Base-by-base conservation (phyloP, 1,284 basidiomycete genomes). In the Rhodotorula mucilaginosa region DNA sequence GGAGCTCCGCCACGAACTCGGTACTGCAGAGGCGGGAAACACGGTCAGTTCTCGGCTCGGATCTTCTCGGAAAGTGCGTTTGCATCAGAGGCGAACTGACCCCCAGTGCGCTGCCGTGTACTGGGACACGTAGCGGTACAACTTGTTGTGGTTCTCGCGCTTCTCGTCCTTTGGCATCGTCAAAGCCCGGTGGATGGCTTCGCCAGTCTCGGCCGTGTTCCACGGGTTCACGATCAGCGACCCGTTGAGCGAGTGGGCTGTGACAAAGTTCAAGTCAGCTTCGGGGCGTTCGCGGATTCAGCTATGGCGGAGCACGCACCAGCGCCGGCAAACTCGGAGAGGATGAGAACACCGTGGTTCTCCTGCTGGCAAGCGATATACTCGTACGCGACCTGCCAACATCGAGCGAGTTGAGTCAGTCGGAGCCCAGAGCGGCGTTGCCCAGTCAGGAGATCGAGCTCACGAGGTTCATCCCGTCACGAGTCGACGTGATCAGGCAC, bases 401-500 rank as follows among this genome's bases (percentile, higher is more conserved):
- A 49, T 21, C 62, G 48, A 52, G 64, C 47, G 7, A 13, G 39
- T 44, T 52, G 21, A 23, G 34, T 10, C 34, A 56, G 64, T 21
- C 16, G 12, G 26, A 5, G 23, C 51, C 46, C 59, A 61, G 12
- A 52, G 49, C 52, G 61, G 54, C 4, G 34, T 6, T 18, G 31
- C 61, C 6, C n/a, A 16, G n/a, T 2, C 47, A 57, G 31, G 31
- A 34, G 49, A 39, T 29, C 31, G 51, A 19, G 19, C 89, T 78
- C 78, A 95, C 95, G 80, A 99, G 84, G 82, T 99, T 99, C 97
- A 99, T 99, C 58, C 96, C 96, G 79, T 99, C 96, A 59, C 96
- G 85, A 13, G 97, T 99, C 79, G 89, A 91, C 21, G 93, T 93
- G 68, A 99, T 93, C 59, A 99, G 84, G 80, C 96, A 98, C 26